These are phyloP conservation scores for Citropsis articulata DNA, from an alignment of 345 rosid species.

Conservation along the genomic window DNA sequence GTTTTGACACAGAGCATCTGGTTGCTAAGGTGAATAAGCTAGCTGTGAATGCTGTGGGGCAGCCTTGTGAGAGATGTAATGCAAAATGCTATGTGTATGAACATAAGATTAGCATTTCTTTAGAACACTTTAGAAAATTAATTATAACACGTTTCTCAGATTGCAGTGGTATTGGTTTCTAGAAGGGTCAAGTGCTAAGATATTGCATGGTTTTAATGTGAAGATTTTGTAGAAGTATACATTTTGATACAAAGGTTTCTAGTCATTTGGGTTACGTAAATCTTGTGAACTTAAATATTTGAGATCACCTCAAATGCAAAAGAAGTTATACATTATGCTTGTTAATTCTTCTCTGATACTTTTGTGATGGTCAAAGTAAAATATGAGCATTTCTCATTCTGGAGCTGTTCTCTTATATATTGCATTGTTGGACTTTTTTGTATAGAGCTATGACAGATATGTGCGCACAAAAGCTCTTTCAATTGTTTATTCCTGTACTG, in stretches of 20 bases:
- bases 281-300: background rate
- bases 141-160: background rate
- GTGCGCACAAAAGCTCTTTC: conserved; percentile 75
- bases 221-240: background rate
- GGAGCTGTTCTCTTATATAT: conserved; percentile 8
- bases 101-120: background rate
- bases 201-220: background rate
- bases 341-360: background rate
- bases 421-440: conserved; percentile 8
- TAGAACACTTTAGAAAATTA: background rate
- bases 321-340: background rate
- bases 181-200: background rate
- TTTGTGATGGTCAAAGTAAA: background rate
- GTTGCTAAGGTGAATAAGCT: background rate
- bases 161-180: background rate
- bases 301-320: background rate
- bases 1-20: background rate
- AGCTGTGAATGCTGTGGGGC: background rate
- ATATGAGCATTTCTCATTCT: background rate
- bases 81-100: background rate
- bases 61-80: background rate
- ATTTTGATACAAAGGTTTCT: background rate
- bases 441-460: conserved; percentile 73
- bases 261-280: background rate
- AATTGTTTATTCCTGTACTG: conserved; percentile 72